These are phyloP conservation scores for Vaccinium darrowii DNA, from an alignment of 148 eudicot genomes.

Conservation along the genomic window DNA sequence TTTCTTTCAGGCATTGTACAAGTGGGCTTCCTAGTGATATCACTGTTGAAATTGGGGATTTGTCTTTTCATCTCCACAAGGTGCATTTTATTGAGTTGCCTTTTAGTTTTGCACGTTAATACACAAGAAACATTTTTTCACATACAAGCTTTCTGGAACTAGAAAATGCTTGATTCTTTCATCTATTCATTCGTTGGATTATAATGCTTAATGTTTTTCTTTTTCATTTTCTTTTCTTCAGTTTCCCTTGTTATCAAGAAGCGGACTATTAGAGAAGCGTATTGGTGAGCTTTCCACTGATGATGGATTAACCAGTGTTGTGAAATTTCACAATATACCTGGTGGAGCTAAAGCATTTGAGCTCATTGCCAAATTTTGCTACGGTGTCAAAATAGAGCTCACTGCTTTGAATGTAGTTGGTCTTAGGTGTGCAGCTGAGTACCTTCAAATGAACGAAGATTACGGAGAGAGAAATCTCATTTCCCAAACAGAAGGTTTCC, in stretches of 20 bases:
- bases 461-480: conserved; percentile 66
- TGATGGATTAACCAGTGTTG: conserved; percentile 35
- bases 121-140: too few relatives aligned
- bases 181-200: background rate
- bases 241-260: conserved; percentile 71
- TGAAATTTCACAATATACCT: conserved; percentile 54
- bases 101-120: background rate
- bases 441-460: conserved; percentile 66
- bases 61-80: conserved; percentile 65
- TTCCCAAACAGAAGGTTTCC: conserved; percentile 47
- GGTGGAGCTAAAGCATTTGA: conserved; percentile 71
- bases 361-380: conserved; percentile 59
- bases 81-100: conserved; percentile 21
- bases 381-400: conserved; percentile 63
- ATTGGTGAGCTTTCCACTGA: conserved; percentile 45
- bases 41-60: conserved; percentile 54
- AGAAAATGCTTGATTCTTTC: background rate
- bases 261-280: conserved; percentile 51
- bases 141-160: background rate
- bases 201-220: background rate
- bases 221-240: conserved; percentile 10
- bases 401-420: conserved; percentile 52
- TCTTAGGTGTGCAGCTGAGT: conserved; percentile 68
- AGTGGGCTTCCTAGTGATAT: conserved; percentile 76
- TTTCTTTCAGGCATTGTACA: conserved; percentile 54